Evolutionary conservation across 106 monocot genomes (phyloP).

Genomic region (Dendrobium chrysotoxum): DNA sequence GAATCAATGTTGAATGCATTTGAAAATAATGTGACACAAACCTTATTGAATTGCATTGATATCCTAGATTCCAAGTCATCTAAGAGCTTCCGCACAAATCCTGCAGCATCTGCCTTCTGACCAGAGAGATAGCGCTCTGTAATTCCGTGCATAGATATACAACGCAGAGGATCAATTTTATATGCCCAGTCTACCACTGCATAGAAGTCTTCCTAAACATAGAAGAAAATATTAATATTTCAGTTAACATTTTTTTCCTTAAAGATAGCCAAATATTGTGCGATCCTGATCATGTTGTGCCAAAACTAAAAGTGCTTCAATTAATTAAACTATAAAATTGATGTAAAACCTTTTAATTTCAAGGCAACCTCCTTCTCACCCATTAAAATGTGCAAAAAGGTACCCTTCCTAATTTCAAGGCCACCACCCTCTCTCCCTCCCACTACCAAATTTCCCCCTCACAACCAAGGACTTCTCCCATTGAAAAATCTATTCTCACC

Average conservation of each 20-base stretch:
- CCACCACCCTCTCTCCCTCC: neutral
- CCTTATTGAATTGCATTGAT: conserved; percentile 78
- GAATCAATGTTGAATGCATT: neutral
- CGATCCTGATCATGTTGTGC: neutral
- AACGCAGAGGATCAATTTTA: conserved; percentile 94
- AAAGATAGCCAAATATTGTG: neutral
- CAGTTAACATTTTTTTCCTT: neutral
- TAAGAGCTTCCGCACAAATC: conserved; percentile 90
- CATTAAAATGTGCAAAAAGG: neutral
- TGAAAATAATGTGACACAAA: conserved; percentile 5
- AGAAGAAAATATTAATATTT: neutral
- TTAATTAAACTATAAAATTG: neutral
- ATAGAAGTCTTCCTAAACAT: conserved; percentile 88
- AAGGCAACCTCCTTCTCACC: neutral
- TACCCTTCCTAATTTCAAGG: neutral
- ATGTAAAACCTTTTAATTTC: neutral
- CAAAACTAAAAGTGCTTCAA: neutral
- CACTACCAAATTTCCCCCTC: neutral
- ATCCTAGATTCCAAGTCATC: conserved; percentile 85
- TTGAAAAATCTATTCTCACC: neutral
- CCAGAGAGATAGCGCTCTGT: conserved; percentile 96
- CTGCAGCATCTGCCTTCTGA: conserved; percentile 98
- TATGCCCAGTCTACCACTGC: conserved; percentile 98
- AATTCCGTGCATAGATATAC: conserved; percentile 99
- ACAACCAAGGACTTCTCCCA: neutral